Evolutionary conservation across 2,329 filamentous ascomycete genomes (phyloP).

Genomic region (Neodidymelliopsis sp.): DNA sequence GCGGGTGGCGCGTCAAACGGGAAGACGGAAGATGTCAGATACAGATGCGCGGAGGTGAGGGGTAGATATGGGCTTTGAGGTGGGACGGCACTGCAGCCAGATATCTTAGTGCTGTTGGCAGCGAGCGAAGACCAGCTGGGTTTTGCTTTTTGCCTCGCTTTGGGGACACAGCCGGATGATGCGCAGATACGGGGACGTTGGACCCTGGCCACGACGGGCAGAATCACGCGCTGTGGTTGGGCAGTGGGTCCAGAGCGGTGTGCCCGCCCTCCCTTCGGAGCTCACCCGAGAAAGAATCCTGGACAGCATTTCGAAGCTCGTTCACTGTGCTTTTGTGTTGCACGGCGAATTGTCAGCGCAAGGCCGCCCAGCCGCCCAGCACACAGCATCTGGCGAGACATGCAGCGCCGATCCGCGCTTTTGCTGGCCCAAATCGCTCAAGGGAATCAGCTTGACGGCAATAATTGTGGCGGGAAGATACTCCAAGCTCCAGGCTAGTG

Average conservation of each 20-base stretch:
- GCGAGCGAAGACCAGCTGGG: conserved; percentile 16
- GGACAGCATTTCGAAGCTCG: conserved; percentile 9
- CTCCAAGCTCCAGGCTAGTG: conserved; percentile 18
- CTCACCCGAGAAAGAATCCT: conserved; percentile 15
- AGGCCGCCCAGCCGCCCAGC: conserved; percentile 15
- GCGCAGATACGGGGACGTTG: conserved; percentile 17
- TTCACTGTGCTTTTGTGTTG: conserved; percentile 10
- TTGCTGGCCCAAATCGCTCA: conserved; percentile 14
- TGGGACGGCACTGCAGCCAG: conserved; percentile 27
- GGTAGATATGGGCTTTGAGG: conserved; percentile 23
- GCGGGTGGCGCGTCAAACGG: conserved; percentile 30
- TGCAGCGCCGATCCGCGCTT: conserved; percentile 12
- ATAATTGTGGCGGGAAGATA: conserved; percentile 15
- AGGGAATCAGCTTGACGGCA: conserved; percentile 12
- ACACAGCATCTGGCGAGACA: conserved; percentile 23
- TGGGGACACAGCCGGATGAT: conserved; percentile 17
- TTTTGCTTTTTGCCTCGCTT: conserved; percentile 20
- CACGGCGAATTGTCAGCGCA: conserved; percentile 2
- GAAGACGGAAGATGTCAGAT: conserved; percentile 22
- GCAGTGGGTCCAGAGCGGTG: neutral
- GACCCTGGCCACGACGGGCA: conserved; percentile 16
- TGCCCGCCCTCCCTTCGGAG: conserved; percentile 12
- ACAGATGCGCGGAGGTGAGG: conserved; percentile 24
- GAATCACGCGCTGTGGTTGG: conserved; percentile 9
- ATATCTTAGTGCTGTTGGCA: conserved; percentile 23